A percentile compares a stretch with the other conserved stretches of the same genome.
Conservation (phyloP, 257 asterid species). For the Plantago ovata region DNA sequence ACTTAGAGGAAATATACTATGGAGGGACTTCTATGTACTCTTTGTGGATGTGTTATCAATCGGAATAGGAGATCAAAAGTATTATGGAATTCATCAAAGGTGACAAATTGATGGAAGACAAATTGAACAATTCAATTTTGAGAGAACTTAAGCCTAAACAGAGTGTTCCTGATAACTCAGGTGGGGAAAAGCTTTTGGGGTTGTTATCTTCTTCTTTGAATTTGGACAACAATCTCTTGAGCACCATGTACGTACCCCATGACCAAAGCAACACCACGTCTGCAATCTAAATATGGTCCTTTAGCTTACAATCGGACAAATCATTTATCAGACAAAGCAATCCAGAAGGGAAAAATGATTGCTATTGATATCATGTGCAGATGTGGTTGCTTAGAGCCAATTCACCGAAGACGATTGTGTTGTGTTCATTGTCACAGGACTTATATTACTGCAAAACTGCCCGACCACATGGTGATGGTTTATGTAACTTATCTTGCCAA, state of each 20-base stretch:
- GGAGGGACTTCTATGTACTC: not conserved
- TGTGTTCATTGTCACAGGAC: too few species aligned
- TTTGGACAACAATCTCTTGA: too few species aligned
- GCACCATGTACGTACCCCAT: too few species aligned
- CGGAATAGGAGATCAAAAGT: not conserved
- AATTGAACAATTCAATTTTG: slow-evolving; percentile 3
- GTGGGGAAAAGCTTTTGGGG: too few species aligned
- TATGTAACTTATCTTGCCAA: slow-evolving; percentile 1
- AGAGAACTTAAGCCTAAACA: not conserved
- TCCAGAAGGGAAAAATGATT: too few species aligned
- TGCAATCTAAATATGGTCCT: too few species aligned
- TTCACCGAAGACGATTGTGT: too few species aligned
- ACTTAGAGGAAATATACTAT: not conserved
- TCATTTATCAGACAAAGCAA: too few species aligned
- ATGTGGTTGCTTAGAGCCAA: too few species aligned
- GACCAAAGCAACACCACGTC: too few species aligned
- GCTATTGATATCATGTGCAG: too few species aligned
- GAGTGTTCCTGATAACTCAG: not conserved
- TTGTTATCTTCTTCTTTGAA: not conserved
- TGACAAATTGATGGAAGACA: not conserved
- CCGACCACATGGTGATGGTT: not conserved
- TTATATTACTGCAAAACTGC: not conserved
- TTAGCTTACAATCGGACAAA: too few species aligned
- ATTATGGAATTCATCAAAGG: slow-evolving; percentile 4
- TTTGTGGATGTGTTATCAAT: not conserved